Evolutionary conservation across 75 land plant species (phyloP).

Genomic region (Selaginella moellendorffii): DNA sequence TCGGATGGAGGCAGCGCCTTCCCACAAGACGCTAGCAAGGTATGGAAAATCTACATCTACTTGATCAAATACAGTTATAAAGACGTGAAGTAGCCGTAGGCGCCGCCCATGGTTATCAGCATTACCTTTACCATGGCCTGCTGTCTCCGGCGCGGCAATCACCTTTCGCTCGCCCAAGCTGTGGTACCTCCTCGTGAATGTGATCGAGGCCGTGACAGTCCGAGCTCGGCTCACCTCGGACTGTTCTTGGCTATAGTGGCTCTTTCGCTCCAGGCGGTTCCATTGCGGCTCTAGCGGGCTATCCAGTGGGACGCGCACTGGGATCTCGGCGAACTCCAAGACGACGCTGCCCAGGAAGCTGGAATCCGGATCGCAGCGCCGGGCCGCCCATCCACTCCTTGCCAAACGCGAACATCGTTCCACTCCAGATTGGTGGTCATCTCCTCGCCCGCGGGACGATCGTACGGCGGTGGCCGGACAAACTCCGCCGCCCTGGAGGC

Average conservation of each 20-base stretch:
- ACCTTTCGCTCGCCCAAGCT: conserved; percentile 62
- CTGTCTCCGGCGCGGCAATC: too few species aligned
- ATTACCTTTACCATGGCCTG: too few species aligned
- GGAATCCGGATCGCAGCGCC: not conserved
- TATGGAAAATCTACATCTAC: too few species aligned
- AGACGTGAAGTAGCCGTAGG: too few species aligned
- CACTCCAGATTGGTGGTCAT: conserved; percentile 45
- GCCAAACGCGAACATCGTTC: conserved; percentile 57
- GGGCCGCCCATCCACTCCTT: conserved; percentile 31
- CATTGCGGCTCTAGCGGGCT: not conserved
- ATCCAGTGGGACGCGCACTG: not conserved
- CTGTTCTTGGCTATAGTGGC: not conserved
- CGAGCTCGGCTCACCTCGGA: not conserved
- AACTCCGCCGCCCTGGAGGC: not conserved
- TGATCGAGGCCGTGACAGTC: conserved; percentile 36
- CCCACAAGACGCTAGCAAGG: too few species aligned
- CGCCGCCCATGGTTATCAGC: too few species aligned
- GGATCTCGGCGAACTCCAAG: not conserved
- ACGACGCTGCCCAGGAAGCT: not conserved
- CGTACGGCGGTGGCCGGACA: conserved; percentile 8
- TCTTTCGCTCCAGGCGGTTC: not conserved
- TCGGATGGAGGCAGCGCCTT: too few species aligned
- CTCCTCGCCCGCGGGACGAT: conserved; percentile 31
- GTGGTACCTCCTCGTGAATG: conserved; percentile 55
- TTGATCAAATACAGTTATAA: too few species aligned